Conservation (phyloP, 2,329 filamentous ascomycete genomes). For the Botryotinia convoluta region DNA sequence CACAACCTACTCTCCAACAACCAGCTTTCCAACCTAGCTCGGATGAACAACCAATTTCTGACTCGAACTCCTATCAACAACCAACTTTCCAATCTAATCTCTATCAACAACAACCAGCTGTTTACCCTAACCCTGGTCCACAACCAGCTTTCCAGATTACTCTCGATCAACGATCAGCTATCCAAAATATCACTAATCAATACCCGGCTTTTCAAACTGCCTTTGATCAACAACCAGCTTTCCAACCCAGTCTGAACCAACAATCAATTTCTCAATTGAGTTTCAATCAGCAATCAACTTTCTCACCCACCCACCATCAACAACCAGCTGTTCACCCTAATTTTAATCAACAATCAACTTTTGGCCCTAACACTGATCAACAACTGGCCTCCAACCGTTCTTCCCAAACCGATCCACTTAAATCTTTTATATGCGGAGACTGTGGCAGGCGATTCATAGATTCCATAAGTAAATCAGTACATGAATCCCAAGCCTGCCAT, state of each 20-base stretch:
- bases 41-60: not conserved
- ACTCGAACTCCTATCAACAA: not conserved
- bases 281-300: not conserved
- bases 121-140: no score
- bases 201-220: no score
- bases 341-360: not conserved
- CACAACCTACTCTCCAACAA: no score
- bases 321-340: not conserved
- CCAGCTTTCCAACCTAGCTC: not conserved
- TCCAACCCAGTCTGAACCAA: not conserved
- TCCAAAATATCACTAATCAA: not conserved
- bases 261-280: not conserved
- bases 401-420: not conserved
- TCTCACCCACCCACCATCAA: no score
- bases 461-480: no score
- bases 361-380: not conserved
- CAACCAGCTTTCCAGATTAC: not conserved
- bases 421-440: fast-evolving
- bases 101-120: not conserved
- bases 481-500: not conserved
- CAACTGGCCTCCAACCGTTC: not conserved
- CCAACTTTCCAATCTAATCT: not conserved
- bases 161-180: not conserved
- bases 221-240: not conserved
- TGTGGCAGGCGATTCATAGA: no score